A percentile compares a stretch with the other conserved stretches of the same genome.
phyloP scores from a whole-genome alignment of 176 grass and related monocot genomes.

The Triticum turgidum region DNA sequence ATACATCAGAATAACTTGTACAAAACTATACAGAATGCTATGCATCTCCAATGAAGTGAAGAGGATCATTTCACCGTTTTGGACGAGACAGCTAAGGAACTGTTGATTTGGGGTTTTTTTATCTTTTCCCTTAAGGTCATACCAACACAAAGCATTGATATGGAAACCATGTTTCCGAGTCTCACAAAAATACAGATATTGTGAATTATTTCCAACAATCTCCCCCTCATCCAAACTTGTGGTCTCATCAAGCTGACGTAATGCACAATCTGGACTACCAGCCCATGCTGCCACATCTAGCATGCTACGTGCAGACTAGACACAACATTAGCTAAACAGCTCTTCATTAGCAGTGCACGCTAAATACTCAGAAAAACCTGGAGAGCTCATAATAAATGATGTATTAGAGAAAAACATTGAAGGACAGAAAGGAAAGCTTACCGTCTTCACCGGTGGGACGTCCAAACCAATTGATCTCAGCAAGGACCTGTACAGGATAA shows the following conservation, averaged over 20 bases:
- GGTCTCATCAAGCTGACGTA: no score
- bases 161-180: background rate
- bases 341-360: background rate
- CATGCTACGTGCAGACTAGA: background rate
- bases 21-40: background rate
- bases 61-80: background rate
- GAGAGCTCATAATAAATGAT: background rate
- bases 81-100: background rate
- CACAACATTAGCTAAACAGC: background rate
- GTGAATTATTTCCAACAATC: background rate
- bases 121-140: background rate
- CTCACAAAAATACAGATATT: background rate
- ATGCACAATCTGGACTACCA: background rate
- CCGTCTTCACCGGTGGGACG: slow-evolving; percentile 48
- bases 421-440: slow-evolving; percentile 26
- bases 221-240: background rate
- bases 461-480: slow-evolving; percentile 54
- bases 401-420: background rate
- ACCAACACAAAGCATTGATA: slow-evolving; percentile 1
- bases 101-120: background rate
- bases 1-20: slow-evolving; percentile 5
- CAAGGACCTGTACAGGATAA: slow-evolving; percentile 33
- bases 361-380: slow-evolving; percentile 20
- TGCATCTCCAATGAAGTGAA: background rate
- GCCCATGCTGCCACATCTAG: background rate